Evolutionary conservation across 2,329 filamentous ascomycete genomes (phyloP), one percentile per base, ranked within the genome.

Genomic region (Mariannaea elegans): DNA sequence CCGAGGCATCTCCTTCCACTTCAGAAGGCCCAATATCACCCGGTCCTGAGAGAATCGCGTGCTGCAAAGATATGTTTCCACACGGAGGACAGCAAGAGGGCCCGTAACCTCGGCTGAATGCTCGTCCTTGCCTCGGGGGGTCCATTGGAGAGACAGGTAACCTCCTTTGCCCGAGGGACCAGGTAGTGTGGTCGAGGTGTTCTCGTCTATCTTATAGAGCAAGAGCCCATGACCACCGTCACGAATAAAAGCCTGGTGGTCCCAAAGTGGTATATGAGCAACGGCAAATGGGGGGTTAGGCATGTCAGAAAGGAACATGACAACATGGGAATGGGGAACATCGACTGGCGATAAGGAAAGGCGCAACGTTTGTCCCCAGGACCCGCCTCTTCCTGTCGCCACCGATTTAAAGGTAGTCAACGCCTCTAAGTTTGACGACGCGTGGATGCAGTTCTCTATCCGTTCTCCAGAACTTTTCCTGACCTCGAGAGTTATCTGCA

Each of bases 21-120:
- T 92, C 31, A 98, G 78, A 23, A 99, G 81, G 14, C 92, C 91
- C 16, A 97, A 80, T 10, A 99, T 85, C 14, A 90, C 87, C 56
- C 94, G 90, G 73, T 99, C 94, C 73, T 99, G 95, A 0, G 94
- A 97, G 72, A 97, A 97, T 60, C 89, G 87, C 0, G 95, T 99
- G 77, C 95, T 98, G 82, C 94, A 97, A 7, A 99, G 86, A 69
- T 92, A 96, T 0, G 94, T 97, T 60, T 91, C 87, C 10, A 97
- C 79, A 12, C 88, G 86, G 31, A 99, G 78, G n/a, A 88, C 87
- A 3, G 94, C 93, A 65, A 97, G 84, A 3, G 91, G 89, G 1
- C 92, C 92, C 5, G 90, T 92, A 3, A 93, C 85, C 51, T 94
- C 92, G 68, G 90, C 90, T 24, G 87, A 84, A 45, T 87, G 83